phyloP scores from a whole-genome alignment of 257 asterid species.

The Plectranthus barbatus region DNA sequence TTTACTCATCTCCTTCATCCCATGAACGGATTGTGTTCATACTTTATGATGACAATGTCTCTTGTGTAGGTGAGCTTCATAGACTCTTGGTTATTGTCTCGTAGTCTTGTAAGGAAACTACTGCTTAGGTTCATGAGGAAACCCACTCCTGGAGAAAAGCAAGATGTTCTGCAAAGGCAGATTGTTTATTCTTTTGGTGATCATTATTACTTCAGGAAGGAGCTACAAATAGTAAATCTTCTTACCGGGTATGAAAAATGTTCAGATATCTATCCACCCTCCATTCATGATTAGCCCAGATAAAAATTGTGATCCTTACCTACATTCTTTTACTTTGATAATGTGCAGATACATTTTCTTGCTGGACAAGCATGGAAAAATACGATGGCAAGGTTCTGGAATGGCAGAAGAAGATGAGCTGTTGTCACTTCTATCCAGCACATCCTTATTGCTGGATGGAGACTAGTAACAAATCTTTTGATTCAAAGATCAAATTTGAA shows the following conservation, averaged over 20 bases:
- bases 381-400: slow-evolving; percentile 92
- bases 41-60: slow-evolving; percentile 3
- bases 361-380: slow-evolving; percentile 72
- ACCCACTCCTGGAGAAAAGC: slow-evolving; percentile 37
- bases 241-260: slow-evolving; percentile 56
- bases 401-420: slow-evolving; percentile 76
- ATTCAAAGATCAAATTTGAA: not conserved
- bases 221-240: slow-evolving; percentile 73
- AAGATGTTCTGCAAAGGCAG: slow-evolving; percentile 43
- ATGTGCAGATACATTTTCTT: slow-evolving; percentile 65
- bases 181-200: slow-evolving; percentile 73
- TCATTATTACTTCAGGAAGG: slow-evolving; percentile 85
- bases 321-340: not conserved
- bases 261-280: not conserved
- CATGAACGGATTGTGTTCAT: not conserved
- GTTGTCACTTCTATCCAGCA: slow-evolving; percentile 58
- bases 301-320: not conserved
- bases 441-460: slow-evolving; percentile 59
- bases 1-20: not conserved
- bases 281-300: not conserved
- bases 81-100: slow-evolving; percentile 70
- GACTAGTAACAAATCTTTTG: slow-evolving; percentile 6
- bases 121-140: slow-evolving; percentile 76
- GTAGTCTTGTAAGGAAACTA: slow-evolving; percentile 53
- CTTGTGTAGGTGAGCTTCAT: slow-evolving; percentile 64